Evolutionary conservation across 2,329 filamentous ascomycete species (phyloP), one percentile per base, ranked within the genome.

Genomic region (Botrytis cinerea): DNA sequence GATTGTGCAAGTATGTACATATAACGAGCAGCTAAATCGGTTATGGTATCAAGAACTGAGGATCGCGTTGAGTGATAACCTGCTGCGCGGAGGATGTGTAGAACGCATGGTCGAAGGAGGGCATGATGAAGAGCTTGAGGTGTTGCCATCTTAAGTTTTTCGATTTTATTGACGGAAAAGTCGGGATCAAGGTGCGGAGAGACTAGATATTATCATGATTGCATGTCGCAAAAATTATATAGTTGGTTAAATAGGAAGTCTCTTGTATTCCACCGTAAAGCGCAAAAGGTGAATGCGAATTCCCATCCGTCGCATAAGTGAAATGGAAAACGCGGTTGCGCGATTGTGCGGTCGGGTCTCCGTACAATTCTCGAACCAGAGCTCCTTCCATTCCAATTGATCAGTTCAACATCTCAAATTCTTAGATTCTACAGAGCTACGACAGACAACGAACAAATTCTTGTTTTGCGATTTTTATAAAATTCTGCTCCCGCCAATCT

Each of bases 41-140:
- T 93, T n/a, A 98, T 82, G 16, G 93, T 91, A 83, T 98, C 95
- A 73, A 98, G 86, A 10, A 97, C 94, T 5, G 92, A 91, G 2
- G 93, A 91, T 72, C 90, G 90, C 69, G 94, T 93, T 60, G 91
- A 87, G 81, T 97, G 93, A 84, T 97, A 98, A 81, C 95, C 95
- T 38, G 94, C 92, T 45, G 95, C 93, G 80, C 95, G 94, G 70
- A 98, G 90, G 79, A 97, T 95, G 83, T 98, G 94, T 73, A 98
- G 89, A 75, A 98, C 89, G 66, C 91, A 91, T 2, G 95, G 95
- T 60, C 94, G 93, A 73, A 98, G 87, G 76, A 97, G 91, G 75
- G 93, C 91, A 83, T 93, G 91, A 84, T 92, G 88, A 67, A 92
- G 85, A 75, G 85, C 83, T 73, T 83, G 82, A 63, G 84, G 82